These are phyloP conservation scores for Lentinula detonsa DNA, from an alignment of 768 basidiomycete genomes.

Conservation along the genomic window DNA sequence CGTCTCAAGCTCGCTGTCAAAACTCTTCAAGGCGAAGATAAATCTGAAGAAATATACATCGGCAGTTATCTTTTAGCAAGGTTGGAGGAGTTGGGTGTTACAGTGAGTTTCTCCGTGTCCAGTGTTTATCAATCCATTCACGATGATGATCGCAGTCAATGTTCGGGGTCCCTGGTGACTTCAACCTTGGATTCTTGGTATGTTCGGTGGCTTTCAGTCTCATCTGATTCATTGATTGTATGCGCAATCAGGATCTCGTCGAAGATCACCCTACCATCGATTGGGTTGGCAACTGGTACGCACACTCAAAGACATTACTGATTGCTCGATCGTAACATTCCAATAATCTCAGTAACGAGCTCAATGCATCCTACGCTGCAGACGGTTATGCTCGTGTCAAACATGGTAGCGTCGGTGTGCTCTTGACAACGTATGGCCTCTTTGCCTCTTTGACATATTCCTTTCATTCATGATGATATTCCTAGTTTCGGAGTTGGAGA, in stretches of 20 bases:
- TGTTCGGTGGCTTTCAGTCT: neutral
- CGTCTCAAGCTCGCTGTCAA: conserved; percentile 43
- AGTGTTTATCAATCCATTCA: neutral
- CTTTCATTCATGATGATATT: neutral
- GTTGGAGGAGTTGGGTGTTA: conserved; percentile 59
- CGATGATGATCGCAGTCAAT: conserved; percentile 41
- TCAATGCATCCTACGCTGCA: conserved; percentile 87
- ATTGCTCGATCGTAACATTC: neutral
- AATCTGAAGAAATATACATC: conserved; percentile 40
- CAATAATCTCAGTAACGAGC: conserved; percentile 55
- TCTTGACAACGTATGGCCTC: conserved; percentile 65
- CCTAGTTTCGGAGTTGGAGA: conserved; percentile 90
- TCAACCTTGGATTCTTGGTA: conserved; percentile 67
- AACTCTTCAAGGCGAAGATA: conserved; percentile 30
- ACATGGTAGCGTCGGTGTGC: conserved; percentile 60
- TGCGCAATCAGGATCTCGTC: conserved; percentile 56
- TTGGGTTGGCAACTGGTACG: conserved; percentile 85
- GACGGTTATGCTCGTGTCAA: conserved; percentile 93
- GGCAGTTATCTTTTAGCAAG: conserved; percentile 58
- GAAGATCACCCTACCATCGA: conserved; percentile 73
- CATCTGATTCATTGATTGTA: neutral
- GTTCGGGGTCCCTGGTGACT: conserved; percentile 87
- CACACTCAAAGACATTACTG: neutral
- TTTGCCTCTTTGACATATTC: neutral
- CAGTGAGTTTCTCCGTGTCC: conserved; percentile 28